phyloP scores from a whole-genome alignment of 179 eudicot genomes.

The Amaranthus tricolor region DNA sequence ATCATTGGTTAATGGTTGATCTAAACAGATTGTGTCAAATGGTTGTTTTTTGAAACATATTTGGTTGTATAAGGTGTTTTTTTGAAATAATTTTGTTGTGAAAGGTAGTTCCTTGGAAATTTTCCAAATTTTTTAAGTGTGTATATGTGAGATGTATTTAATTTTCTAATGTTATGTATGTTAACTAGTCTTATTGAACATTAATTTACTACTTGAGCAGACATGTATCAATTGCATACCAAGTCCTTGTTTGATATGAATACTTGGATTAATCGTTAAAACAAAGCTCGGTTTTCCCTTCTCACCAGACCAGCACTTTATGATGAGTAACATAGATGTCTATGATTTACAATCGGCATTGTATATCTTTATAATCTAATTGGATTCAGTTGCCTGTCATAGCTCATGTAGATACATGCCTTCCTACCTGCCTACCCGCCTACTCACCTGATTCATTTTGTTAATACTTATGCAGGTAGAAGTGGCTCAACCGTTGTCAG shows the following conservation, averaged over 20 bases:
- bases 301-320: background rate
- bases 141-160: too few relatives aligned
- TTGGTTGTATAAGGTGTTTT: too few relatives aligned
- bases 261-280: background rate
- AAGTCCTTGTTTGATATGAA: background rate
- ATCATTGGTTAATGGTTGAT: too few relatives aligned
- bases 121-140: too few relatives aligned
- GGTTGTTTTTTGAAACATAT: too few relatives aligned
- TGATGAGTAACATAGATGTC: background rate
- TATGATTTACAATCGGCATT: background rate
- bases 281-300: background rate
- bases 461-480: constrained; percentile 33
- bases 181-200: too few relatives aligned
- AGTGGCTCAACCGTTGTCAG: constrained; percentile 43
- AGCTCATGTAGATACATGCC: background rate
- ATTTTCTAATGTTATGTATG: too few relatives aligned
- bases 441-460: background rate
- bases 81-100: too few relatives aligned
- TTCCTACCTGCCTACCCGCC: too few relatives aligned
- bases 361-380: background rate
- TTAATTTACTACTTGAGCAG: too few relatives aligned
- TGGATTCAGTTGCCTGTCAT: background rate
- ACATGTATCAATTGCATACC: background rate
- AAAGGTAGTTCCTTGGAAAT: too few relatives aligned
- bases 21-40: too few relatives aligned